Evolutionary conservation across 495 filamentous ascomycete genomes (phyloP), one percentile per base, ranked within the genome.

Genomic region (Neurospora sp.): DNA sequence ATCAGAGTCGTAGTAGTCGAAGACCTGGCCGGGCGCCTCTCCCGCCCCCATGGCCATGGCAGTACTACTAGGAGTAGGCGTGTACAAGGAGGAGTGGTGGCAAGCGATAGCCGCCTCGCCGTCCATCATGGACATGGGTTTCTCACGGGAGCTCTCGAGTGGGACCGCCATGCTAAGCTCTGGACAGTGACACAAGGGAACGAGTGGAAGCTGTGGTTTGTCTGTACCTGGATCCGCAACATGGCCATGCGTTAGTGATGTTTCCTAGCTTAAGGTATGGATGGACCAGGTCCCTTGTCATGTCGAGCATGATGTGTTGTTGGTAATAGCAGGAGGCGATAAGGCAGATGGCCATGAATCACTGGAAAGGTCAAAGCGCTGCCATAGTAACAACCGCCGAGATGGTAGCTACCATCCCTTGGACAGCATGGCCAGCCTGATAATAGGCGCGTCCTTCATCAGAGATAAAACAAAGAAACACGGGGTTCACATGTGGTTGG

Each of bases 31-130:
- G 16, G 73, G 71, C 70, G 73, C 71, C 77, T 66, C 73, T 76
- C 42, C 75, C 73, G 72, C 20, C 70, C 69, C 73, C 69, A 66
- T 66, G 76, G 40, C 69, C 72, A 71, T 73, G 72, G 70, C 76
- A 74, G 42, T 70, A 77, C 66, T 39, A 31, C 75, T 40, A 70
- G 54, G 27, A 40, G 54, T 38, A n/a, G 40, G 59, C 72, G 76
- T 69, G 54, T 71, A 39, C 59, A 72, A 14, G 70, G 35, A 37
- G 62, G 66, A 73, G 70, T 76, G 72, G 78, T 79, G 78, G 78
- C 77, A 62, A 75, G 75, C 70, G 18, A 72, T 76, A 78, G 75
- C 76, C 78, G 79, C 78, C 79, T 71, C 72, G 59, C 42, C 71
- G 72, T 72, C 73, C 46, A 74, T 69, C 46, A 23, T 42, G 70